These are phyloP conservation scores for Sedum album DNA, from an alignment of 164 flowering plant genomes.

Conservation along the genomic window DNA sequence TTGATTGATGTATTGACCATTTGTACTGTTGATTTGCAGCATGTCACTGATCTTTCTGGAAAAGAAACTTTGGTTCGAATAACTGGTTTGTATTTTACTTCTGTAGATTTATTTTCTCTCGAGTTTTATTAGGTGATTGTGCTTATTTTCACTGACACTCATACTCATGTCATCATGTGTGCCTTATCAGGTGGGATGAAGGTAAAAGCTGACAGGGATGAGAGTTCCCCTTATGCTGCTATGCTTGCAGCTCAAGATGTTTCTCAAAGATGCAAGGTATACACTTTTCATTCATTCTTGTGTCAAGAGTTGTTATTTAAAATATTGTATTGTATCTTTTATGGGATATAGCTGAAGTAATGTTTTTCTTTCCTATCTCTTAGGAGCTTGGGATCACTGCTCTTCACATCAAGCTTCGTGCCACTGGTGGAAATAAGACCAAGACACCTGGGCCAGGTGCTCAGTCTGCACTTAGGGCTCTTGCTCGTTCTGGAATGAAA, in stretches of 20 bases:
- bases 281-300: background rate
- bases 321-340: too few species aligned
- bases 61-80: background rate
- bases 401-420: slow-evolving; percentile 7
- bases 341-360: background rate
- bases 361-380: background rate
- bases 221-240: slow-evolving; percentile 4
- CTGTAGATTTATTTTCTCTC: background rate
- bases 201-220: slow-evolving; percentile 2
- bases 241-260: slow-evolving; percentile 3
- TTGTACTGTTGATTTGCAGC: background rate
- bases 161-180: too few species aligned
- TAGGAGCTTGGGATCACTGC: slow-evolving; percentile 6
- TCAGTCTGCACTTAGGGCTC: background rate
- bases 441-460: slow-evolving; percentile 1
- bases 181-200: background rate
- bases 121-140: background rate
- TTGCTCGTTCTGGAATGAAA: slow-evolving; percentile 5
- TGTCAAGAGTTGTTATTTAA: background rate
- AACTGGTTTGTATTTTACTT: background rate
- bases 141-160: background rate
- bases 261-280: slow-evolving; percentile 7
- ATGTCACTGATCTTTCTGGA: slow-evolving; percentile 4
- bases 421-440: slow-evolving; percentile 1
- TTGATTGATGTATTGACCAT: too few species aligned